These are phyloP conservation scores for Euphorbia tirucalli DNA, from an alignment of 345 rosid genomes.

Conservation along the genomic window DNA sequence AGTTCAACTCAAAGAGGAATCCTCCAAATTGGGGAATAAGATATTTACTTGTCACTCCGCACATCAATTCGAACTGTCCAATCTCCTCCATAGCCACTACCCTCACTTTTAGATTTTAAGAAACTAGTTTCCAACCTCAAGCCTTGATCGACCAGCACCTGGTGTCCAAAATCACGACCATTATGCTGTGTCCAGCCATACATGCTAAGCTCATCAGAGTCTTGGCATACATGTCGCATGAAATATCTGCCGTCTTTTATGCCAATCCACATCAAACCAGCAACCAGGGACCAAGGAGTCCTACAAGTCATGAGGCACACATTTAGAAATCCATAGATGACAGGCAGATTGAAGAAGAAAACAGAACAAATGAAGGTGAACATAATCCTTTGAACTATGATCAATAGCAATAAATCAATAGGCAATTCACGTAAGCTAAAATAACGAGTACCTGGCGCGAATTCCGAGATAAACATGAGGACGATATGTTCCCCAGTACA, in stretches of 20 bases:
- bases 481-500: conserved; percentile 91
- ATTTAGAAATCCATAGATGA: not conserved
- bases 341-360: not conserved
- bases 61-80: conserved; percentile 75
- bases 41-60: conserved; percentile 44
- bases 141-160: conserved; percentile 63
- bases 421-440: not conserved
- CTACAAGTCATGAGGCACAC: conserved; percentile 31
- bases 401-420: not conserved
- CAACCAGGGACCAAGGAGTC: conserved; percentile 69
- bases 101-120: conserved; percentile 63
- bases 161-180: conserved; percentile 86
- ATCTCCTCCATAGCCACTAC: conserved; percentile 93
- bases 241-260: conserved; percentile 60
- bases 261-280: conserved; percentile 94
- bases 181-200: conserved; percentile 89
- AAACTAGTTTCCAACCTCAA: conserved; percentile 68
- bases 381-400: not conserved
- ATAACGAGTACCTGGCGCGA: conserved; percentile 59
- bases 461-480: conserved; percentile 85
- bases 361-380: not conserved
- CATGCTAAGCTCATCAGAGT: conserved; percentile 54
- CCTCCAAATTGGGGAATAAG: not conserved
- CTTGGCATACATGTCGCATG: conserved; percentile 83
- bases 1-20: not conserved